These are phyloP conservation scores for Cyclotella sp. DNA, from an alignment of 108 stramenopile species.

Conservation along the genomic window DNA sequence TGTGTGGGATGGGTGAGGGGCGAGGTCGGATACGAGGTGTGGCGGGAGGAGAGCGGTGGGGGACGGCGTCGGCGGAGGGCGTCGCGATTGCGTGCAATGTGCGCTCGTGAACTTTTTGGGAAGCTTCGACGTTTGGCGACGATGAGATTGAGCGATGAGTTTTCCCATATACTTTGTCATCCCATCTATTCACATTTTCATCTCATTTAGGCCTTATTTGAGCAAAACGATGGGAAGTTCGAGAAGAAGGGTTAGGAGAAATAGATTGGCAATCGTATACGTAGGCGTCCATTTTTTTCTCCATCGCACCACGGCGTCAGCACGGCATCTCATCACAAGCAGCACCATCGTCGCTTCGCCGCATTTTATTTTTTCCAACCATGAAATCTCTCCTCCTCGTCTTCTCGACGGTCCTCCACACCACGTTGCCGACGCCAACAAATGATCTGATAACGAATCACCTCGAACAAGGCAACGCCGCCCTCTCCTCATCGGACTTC, in stretches of 20 bases:
- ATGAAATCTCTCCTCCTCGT: not conserved
- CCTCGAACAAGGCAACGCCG: conserved; percentile 39
- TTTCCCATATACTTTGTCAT: not conserved
- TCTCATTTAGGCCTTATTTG: too few species aligned
- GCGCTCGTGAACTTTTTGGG: not conserved
- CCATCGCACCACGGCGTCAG: too few species aligned
- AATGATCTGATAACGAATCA: conserved; percentile 18
- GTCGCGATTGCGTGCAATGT: not conserved
- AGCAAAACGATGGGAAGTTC: too few species aligned
- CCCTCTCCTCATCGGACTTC: conserved; percentile 35
- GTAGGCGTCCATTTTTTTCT: too few species aligned
- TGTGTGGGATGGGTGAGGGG: not conserved
- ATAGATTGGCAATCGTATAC: too few species aligned
- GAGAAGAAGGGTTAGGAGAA: too few species aligned
- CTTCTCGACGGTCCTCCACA: not conserved
- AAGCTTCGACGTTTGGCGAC: not conserved
- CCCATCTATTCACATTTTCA: too few species aligned
- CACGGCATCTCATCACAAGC: too few species aligned
- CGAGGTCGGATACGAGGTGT: not conserved
- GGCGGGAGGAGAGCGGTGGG: not conserved
- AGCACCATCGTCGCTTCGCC: too few species aligned
- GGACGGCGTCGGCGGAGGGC: not conserved
- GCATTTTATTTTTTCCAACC: not conserved
- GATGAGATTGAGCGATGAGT: not conserved
- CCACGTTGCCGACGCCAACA: not conserved